Evolutionary conservation across 768 basidiomycete genomes (phyloP).

Genomic region (Candolleomyces aberdarensis): DNA sequence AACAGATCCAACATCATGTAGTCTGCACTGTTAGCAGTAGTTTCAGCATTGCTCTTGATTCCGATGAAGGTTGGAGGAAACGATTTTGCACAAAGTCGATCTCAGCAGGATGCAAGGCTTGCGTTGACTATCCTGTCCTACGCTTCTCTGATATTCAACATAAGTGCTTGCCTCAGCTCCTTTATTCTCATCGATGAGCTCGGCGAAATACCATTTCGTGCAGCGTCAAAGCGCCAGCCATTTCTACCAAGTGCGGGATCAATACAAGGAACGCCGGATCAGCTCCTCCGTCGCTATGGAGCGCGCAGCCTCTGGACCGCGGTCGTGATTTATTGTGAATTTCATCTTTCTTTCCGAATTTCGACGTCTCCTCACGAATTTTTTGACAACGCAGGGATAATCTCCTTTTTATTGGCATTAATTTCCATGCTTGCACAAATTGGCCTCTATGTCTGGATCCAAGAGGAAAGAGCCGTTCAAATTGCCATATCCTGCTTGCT

Average conservation of each 20-base stretch:
- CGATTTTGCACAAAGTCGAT: neutral
- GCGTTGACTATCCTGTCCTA: conserved; percentile 15
- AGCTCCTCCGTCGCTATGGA: conserved; percentile 16
- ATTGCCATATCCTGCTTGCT: conserved; percentile 14
- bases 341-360: too few species aligned
- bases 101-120: neutral
- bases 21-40: neutral
- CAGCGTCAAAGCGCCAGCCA: conserved; percentile 3
- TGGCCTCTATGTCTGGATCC: conserved; percentile 19
- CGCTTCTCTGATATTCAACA: conserved; percentile 19
- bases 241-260: neutral
- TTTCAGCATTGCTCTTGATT: neutral
- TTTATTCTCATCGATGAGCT: conserved; percentile 21
- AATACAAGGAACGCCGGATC: conserved; percentile 10
- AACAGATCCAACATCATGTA: neutral
- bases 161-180: conserved; percentile 19
- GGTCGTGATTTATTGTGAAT: conserved; percentile 20
- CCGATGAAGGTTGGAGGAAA: neutral
- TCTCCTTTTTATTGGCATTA: conserved; percentile 18
- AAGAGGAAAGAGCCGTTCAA: conserved; percentile 12
- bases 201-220: conserved; percentile 18
- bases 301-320: conserved; percentile 17
- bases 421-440: conserved; percentile 18
- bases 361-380: neutral
- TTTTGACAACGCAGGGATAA: conserved; percentile 12